phyloP scores from a whole-genome alignment of 1,139 yeast species.

The Candida freyschussii region DNA sequence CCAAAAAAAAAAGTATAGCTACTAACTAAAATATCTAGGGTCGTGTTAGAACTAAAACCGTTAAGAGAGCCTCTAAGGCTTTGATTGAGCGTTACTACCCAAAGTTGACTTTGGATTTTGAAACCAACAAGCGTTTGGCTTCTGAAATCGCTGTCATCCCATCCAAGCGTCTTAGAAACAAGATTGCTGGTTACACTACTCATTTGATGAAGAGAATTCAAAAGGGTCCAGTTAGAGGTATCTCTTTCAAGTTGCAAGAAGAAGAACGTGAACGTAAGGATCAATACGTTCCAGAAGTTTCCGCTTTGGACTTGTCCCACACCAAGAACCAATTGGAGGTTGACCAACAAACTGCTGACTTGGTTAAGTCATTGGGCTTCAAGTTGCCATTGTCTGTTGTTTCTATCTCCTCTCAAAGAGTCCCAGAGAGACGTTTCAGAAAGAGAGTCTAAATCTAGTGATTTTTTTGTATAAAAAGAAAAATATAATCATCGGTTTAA shows the following conservation, averaged over 20 bases:
- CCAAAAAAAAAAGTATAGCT: too few relatives aligned
- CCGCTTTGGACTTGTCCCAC: conserved; percentile 98
- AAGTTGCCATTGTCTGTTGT: conserved; percentile 89
- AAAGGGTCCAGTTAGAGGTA: conserved; percentile 99
- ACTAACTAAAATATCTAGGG: conserved; percentile 47
- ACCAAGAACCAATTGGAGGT: conserved; percentile 95
- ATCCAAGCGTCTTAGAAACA: conserved; percentile 99
- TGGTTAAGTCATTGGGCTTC: conserved; percentile 95
- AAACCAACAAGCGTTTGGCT: conserved; percentile 99
- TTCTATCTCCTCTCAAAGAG: conserved; percentile 90
- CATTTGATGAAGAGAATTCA: conserved; percentile 99
- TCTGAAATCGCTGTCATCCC: conserved; percentile 98
- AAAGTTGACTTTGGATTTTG: conserved; percentile 98
- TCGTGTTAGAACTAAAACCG: conserved; percentile 99
- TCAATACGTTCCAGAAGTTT: conserved; percentile 99
- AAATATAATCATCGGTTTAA: conserved; percentile 16
- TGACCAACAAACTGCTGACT: conserved; percentile 96
- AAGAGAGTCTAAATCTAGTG: conserved; percentile 67
- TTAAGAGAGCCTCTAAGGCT: conserved; percentile 99
- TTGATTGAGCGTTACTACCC: conserved; percentile 99
- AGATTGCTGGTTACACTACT: conserved; percentile 99
- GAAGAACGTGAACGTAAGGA: conserved; percentile 99
- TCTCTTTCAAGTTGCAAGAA: conserved; percentile 99
- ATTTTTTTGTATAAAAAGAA: conserved; percentile 21
- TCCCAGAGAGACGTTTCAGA: conserved; percentile 89